A percentile compares a stretch with the other conserved stretches of the same genome.
Evolutionary conservation across 176 grass and related monocot genomes (phyloP).

Genomic region (Oryza punctata): DNA sequence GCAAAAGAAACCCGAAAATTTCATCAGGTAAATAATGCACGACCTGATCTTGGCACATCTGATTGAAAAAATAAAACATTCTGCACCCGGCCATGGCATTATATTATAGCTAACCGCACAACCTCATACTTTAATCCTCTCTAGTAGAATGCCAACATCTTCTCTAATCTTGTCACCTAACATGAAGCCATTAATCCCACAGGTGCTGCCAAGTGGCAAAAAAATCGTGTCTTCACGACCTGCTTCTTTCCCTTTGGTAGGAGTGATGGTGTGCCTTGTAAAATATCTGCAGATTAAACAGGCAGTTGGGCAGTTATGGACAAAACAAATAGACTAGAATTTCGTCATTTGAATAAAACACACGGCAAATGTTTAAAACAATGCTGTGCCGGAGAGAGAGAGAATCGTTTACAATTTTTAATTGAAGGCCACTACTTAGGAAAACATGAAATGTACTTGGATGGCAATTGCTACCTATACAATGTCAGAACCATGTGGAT

Average conservation of each 20-base stretch:
- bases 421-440: not conserved
- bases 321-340: slow-evolving; percentile 1
- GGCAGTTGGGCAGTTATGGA: slow-evolving; percentile 6
- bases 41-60: not conserved
- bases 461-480: not conserved
- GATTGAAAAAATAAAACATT: not conserved
- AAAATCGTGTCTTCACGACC: slow-evolving; percentile 31
- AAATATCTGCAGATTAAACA: not conserved
- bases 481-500: slow-evolving; percentile 19
- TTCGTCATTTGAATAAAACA: slow-evolving; percentile 1
- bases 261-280: not conserved
- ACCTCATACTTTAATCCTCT: not conserved
- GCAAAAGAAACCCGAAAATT: not conserved
- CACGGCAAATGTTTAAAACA: not conserved
- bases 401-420: not conserved
- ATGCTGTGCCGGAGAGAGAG: slow-evolving; percentile 7
- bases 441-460: not conserved
- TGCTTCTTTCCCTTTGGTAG: not conserved
- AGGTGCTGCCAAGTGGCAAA: slow-evolving; percentile 31
- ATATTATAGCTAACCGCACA: slow-evolving; percentile 16
- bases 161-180: slow-evolving; percentile 21
- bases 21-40: not conserved
- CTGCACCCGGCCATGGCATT: not conserved
- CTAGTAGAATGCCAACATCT: not conserved
- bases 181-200: not conserved